A percentile compares a stretch with the other conserved stretches of the same genome.
Evolutionary conservation across 2,329 filamentous ascomycete genomes (phyloP).

Genomic region (Pyricularia pennisetigena): DNA sequence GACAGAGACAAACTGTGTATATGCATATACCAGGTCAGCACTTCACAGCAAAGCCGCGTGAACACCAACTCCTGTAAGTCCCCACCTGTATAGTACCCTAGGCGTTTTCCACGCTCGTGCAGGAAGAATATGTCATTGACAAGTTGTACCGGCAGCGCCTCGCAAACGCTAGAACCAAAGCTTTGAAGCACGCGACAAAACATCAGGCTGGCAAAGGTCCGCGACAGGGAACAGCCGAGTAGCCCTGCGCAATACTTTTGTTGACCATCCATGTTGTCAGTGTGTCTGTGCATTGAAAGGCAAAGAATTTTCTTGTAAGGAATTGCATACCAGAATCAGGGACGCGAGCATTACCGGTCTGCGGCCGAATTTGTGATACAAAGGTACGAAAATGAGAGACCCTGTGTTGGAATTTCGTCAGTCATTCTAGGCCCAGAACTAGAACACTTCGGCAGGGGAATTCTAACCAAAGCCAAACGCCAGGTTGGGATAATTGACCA

Average conservation of each 20-base stretch:
- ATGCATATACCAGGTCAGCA: slow-evolving; percentile 9
- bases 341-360: slow-evolving; percentile 31
- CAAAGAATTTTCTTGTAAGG: too few species aligned
- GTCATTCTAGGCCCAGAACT: background rate
- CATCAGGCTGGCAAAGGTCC: slow-evolving; percentile 26
- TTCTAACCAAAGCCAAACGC: slow-evolving; percentile 45
- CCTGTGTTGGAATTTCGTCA: slow-evolving; percentile 14
- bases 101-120: slow-evolving; percentile 37
- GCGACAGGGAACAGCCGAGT: slow-evolving; percentile 25
- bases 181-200: slow-evolving; percentile 26
- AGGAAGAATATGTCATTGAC: slow-evolving; percentile 36
- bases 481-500: slow-evolving; percentile 51
- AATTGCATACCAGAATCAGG: slow-evolving; percentile 21
- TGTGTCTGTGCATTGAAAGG: background rate
- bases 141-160: slow-evolving; percentile 33
- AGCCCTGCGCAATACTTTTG: slow-evolving; percentile 29
- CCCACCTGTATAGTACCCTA: slow-evolving; percentile 48
- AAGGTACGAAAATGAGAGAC: slow-evolving; percentile 43
- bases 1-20: slow-evolving; percentile 37
- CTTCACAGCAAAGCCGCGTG: background rate
- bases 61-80: background rate
- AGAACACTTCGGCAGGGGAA: slow-evolving; percentile 2
- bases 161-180: slow-evolving; percentile 31
- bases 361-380: slow-evolving; percentile 41
- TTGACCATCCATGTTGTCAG: background rate